Conservation (phyloP, 768 basidiomycete species). For the Tricholoma sp. region DNA sequence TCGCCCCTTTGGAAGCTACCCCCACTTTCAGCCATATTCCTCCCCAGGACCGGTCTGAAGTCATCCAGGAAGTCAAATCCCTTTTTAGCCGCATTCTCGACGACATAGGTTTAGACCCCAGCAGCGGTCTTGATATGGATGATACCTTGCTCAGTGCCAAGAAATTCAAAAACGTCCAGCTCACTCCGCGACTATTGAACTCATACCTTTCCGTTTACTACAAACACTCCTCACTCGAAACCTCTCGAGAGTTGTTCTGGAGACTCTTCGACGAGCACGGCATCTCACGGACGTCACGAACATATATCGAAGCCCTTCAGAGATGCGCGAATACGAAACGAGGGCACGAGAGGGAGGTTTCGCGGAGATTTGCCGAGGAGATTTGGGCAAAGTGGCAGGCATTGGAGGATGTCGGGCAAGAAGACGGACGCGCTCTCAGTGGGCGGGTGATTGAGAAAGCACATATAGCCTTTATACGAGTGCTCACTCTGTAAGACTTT, state of each 20-base stretch:
- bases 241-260: conserved; percentile 44
- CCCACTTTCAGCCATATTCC: conserved; percentile 48
- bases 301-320: conserved; percentile 66
- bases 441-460: conserved; percentile 62
- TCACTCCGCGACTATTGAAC: conserved; percentile 65
- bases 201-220: conserved; percentile 81
- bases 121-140: conserved; percentile 1
- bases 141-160: conserved; percentile 14
- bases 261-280: conserved; percentile 39
- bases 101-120: conserved; percentile 25
- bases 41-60: conserved; percentile 69
- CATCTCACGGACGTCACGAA: conserved; percentile 44
- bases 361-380: conserved; percentile 48
- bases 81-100: conserved; percentile 59
- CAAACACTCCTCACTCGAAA: conserved; percentile 43
- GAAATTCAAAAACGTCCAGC: conserved; percentile 52
- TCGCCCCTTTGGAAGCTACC: not conserved
- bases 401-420: conserved; percentile 36
- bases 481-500: conserved; percentile 52
- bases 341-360: conserved; percentile 41
- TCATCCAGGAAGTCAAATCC: conserved; percentile 61
- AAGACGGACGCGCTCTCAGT: conserved; percentile 21
- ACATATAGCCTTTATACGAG: conserved; percentile 63
- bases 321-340: conserved; percentile 45
- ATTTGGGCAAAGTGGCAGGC: conserved; percentile 64